Evolutionary conservation across 106 monocot genomes (phyloP).

Genomic region (Apostasia shenzhenica): DNA sequence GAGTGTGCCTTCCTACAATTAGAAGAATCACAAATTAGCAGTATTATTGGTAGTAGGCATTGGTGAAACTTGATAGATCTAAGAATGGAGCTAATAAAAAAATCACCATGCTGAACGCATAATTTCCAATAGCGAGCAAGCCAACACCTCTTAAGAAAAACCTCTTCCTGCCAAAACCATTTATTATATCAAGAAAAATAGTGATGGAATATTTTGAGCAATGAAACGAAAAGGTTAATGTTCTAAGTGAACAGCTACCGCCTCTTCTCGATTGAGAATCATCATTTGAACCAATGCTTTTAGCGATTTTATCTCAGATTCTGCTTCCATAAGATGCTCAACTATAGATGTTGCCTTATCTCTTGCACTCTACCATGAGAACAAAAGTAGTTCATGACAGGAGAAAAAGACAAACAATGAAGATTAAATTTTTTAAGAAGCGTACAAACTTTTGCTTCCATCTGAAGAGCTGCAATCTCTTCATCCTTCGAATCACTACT

Average conservation of each 20-base stretch:
- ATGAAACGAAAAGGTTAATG: background rate
- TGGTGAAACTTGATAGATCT: too few relatives aligned
- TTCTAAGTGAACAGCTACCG: slow-evolving; percentile 23
- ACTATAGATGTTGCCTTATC: slow-evolving; percentile 30
- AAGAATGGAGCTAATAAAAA: background rate
- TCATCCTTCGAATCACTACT: slow-evolving; percentile 23
- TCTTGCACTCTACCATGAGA: slow-evolving; percentile 21
- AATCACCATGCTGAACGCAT: slow-evolving; percentile 56
- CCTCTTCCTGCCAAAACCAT: slow-evolving; percentile 52
- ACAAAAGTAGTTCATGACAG: background rate
- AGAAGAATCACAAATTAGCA: too few relatives aligned
- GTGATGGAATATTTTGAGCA: background rate
- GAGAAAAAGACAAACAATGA: background rate
- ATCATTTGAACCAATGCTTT: slow-evolving; percentile 39
- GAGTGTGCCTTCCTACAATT: too few relatives aligned
- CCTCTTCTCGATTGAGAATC: slow-evolving; percentile 61
- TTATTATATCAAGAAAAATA: background rate
- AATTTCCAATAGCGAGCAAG: slow-evolving; percentile 88
- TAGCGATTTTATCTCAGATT: slow-evolving; percentile 44
- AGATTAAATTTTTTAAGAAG: background rate
- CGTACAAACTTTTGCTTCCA: slow-evolving; percentile 32
- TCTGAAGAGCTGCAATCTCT: slow-evolving; percentile 20
- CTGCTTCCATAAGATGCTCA: slow-evolving; percentile 36
- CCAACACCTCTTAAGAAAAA: slow-evolving; percentile 87
- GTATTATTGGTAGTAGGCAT: too few relatives aligned